Evolutionary conservation across 1,284 basidiomycete genomes (phyloP), one percentile per base, ranked within the genome.

Genomic region (Ustilago sp.): DNA sequence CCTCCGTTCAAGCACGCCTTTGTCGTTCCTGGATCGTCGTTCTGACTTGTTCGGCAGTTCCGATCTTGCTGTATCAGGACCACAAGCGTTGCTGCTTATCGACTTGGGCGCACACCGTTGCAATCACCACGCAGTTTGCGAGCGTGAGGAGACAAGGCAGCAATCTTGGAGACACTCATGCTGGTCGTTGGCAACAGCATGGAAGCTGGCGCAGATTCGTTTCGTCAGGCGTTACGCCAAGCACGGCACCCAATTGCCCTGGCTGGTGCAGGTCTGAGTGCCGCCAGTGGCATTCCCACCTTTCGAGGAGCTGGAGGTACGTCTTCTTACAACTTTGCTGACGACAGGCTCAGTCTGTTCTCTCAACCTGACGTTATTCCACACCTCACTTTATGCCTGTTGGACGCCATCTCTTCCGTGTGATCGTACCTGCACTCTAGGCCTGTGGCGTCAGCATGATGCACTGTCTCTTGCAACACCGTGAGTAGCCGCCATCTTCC

Each of bases 221-320:
- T 88, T 67, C 80, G 77, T 12, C 65, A 75, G 8, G 77, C 81
- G 0, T 74, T 89, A 8, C 66, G 69, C n/a, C 72, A 80, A 7
- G 86, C 87, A 5, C 89, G 89, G 68, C 87, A 88, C 61, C 88
- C 91, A 47, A 86, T 91, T 3, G 88, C 89, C 17, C 81, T 91
- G 1, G 88, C 90, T 28, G 90, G 91, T 8, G 91, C 90, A 56
- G 90, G 90, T 8, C 90, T 90, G 50, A 89, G 90, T 89, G 62
- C 50, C 84, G 79, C 59, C 32, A 64, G 67, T 89, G 90, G 90
- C 2, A 91, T 91, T 19, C 88, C 90, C 5, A 91, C 90, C 0
- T 91, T 90, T 82, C 85, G 90, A 80, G 90, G 89, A 12, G 86
- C 88, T 17, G 90, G 90, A 41, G 90, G 74, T 77, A 54, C 4